phyloP scores from a whole-genome alignment of 805 yeast species.

The Lipomyces kockii region DNA sequence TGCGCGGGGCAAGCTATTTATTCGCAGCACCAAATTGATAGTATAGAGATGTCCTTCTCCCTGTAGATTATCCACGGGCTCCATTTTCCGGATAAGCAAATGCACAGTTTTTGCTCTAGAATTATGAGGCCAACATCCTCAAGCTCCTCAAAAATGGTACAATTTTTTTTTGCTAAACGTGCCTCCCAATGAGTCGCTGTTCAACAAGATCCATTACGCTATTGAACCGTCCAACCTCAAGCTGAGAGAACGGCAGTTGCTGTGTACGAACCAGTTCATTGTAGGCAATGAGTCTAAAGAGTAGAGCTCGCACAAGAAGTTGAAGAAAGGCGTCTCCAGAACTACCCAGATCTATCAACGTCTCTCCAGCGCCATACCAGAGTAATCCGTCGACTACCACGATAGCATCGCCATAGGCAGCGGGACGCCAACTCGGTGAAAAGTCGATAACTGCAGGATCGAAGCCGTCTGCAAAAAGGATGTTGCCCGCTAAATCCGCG shows the following conservation, averaged over 20 bases:
- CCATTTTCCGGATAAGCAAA: too few relatives aligned
- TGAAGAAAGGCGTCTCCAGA: background rate
- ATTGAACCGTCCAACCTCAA: slow-evolving; percentile 1
- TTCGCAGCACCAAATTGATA: too few relatives aligned
- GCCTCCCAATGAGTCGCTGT: background rate
- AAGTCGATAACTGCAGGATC: slow-evolving; percentile 6
- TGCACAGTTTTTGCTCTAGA: too few relatives aligned
- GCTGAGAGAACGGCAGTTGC: background rate
- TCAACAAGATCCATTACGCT: background rate
- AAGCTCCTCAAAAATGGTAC: too few relatives aligned
- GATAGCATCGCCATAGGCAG: slow-evolving; percentile 6
- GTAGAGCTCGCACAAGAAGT: slow-evolving; percentile 6
- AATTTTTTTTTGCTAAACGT: too few relatives aligned
- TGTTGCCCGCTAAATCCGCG: slow-evolving; percentile 4
- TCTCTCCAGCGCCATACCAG: background rate
- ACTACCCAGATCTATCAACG: slow-evolving; percentile 3
- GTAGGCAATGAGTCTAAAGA: slow-evolving; percentile 4
- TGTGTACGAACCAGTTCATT: background rate
- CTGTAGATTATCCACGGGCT: too few relatives aligned
- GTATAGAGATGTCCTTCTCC: too few relatives aligned
- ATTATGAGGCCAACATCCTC: too few relatives aligned
- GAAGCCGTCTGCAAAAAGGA: background rate
- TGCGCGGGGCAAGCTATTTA: too few relatives aligned
- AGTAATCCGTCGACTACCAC: background rate
- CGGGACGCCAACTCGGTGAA: slow-evolving; percentile 6